phyloP scores from a whole-genome alignment of 2,329 filamentous ascomycete species.

The Amauroascus niger region DNA sequence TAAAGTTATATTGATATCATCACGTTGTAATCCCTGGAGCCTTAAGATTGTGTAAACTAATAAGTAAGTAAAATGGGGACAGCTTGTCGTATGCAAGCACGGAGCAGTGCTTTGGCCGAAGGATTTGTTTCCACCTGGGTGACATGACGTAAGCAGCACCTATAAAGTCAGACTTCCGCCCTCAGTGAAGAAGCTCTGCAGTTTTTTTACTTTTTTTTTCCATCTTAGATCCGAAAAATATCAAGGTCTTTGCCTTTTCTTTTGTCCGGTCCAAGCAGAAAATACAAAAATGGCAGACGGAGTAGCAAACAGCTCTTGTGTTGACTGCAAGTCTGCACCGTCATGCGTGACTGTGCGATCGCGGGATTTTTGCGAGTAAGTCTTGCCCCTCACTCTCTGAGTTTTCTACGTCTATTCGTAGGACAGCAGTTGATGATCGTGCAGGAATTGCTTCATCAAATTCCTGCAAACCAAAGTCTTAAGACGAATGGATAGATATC shows the following conservation, averaged over 20 bases:
- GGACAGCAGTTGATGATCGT: background rate
- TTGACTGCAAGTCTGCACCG: constrained; percentile 18
- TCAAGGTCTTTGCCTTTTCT: too few species aligned
- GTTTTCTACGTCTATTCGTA: background rate
- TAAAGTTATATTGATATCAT: background rate
- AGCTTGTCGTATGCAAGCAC: background rate
- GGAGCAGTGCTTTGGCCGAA: background rate
- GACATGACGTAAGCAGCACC: constrained; percentile 11
- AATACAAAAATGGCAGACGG: constrained; percentile 9
- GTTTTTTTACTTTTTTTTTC: background rate
- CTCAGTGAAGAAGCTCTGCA: too few species aligned
- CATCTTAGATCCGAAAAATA: background rate
- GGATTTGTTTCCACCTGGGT: background rate
- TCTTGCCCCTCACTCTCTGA: background rate
- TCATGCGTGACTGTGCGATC: constrained; percentile 11
- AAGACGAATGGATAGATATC: constrained; percentile 63
- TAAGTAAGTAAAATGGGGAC: background rate
- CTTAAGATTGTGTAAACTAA: too few species aligned
- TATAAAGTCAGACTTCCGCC: too few species aligned
- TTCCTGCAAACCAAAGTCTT: constrained; percentile 71
- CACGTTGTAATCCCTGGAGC: background rate
- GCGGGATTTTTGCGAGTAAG: constrained; percentile 17
- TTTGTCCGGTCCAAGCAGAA: too few species aligned
- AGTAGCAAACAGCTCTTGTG: constrained; percentile 21
- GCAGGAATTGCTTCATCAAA: constrained; percentile 62